Conservation (phyloP, 2,329 filamentous ascomycete species). For the Aurifilum marmelostoma region DNA sequence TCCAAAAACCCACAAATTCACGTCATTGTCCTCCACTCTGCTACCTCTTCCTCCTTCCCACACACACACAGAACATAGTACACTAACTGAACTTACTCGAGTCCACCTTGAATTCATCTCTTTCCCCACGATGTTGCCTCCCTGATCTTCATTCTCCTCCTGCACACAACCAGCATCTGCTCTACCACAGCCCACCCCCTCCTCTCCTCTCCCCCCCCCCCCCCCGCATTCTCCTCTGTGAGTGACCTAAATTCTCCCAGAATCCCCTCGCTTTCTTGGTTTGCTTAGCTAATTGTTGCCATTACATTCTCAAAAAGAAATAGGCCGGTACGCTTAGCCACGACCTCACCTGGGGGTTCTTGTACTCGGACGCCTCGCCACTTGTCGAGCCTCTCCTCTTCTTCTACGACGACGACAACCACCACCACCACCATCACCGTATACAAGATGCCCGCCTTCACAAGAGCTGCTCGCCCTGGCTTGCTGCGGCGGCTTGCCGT, state of each 20-base stretch:
- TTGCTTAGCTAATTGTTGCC: too few species aligned
- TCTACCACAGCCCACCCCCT: background rate
- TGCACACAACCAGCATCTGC: background rate
- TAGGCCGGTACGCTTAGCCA: background rate
- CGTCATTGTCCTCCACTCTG: conserved; percentile 16
- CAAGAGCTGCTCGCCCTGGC: conserved; percentile 32
- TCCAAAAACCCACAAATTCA: conserved; percentile 6
- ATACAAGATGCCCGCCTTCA: conserved; percentile 31
- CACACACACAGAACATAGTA: background rate
- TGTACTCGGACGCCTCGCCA: too few species aligned
- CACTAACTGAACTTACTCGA: conserved; percentile 8
- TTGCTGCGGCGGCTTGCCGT: conserved; percentile 49
- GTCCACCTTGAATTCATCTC: background rate
- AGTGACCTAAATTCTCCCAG: background rate
- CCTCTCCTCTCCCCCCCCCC: background rate
- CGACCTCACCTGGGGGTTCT: too few species aligned
- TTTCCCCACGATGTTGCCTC: conserved; percentile 2
- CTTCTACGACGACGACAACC: too few species aligned
- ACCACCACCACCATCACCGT: too few species aligned
- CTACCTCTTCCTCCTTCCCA: background rate
- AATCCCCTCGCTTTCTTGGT: background rate
- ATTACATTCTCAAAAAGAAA: too few species aligned
- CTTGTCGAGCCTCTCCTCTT: too few species aligned
- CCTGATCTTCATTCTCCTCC: background rate
- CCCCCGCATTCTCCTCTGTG: background rate